Evolutionary conservation across 2,329 filamentous ascomycete species (phyloP), one percentile per base, ranked within the genome.

Genomic region (Apiospora saccharicola): DNA sequence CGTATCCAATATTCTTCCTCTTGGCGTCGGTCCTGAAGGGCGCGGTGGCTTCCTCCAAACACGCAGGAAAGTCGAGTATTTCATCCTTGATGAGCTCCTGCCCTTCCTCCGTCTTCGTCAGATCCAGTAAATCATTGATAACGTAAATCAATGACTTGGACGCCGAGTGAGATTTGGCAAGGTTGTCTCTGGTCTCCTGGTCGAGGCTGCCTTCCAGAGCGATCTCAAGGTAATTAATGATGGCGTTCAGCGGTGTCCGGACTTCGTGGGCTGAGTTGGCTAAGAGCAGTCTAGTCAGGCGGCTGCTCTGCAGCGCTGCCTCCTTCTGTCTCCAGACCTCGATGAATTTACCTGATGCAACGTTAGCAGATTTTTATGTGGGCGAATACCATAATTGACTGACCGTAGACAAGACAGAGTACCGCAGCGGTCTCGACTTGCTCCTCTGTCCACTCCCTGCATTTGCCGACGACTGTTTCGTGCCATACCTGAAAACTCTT

Each of bases 271-370:
- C 95, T 0, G 94, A 97, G 75, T 98, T 97, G 5, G 94, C 93
- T 30, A 98, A 85, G 1, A 98, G 83, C 4, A 98, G 82, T 67
- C 90, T 87, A 0, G 94, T 97, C 2, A 98, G 85, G 73, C 95
- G 92, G 76, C 93, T 97, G 79, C 86, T 96, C 77, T 97, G 92
- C 73, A 97, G 80, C 0, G 93, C 93, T 1, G 91, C 92, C 80
- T 98, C 95, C 76, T 97, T 97, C 79, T 97, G 94, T 71, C 94
- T 88, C 95, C 95, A 97, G 1, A 97, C 94, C 78, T 97, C 93
- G 76, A 97, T 97, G 80, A 98, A 98, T 80, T 90, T 90, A 22
- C 88, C 86, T 85, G 68, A 22, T 1, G 41, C 2, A 43, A 3
- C 37, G 69, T 75, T 47, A 76, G 74, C 73, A 70, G 3, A 1